Evolutionary conservation across 2,329 filamentous ascomycete species (phyloP).

Genomic region (Trichoderma citrinoviride): DNA sequence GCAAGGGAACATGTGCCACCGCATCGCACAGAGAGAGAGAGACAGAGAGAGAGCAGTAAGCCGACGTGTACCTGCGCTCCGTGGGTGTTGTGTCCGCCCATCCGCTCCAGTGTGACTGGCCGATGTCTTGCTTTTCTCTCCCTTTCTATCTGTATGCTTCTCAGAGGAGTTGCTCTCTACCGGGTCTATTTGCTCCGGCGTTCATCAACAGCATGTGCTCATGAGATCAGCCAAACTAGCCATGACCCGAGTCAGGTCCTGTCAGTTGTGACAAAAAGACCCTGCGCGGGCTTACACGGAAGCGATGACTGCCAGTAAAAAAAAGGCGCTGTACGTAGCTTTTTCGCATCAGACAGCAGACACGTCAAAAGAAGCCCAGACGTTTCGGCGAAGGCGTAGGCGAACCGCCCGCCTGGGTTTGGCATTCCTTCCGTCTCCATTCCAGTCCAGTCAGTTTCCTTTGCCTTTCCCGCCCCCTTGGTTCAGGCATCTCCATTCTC

Average conservation of each 20-base stretch:
- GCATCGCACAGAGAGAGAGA: too few species aligned
- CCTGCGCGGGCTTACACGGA: too few species aligned
- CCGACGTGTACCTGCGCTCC: background rate
- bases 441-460: background rate
- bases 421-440: background rate
- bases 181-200: too few species aligned
- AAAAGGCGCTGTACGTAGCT: background rate
- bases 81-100: background rate
- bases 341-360: background rate
- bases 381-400: background rate
- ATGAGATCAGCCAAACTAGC: background rate
- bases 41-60: too few species aligned
- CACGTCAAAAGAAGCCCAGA: too few species aligned
- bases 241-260: slow-evolving; percentile 2
- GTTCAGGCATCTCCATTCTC: background rate
- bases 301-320: too few species aligned
- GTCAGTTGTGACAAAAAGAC: background rate
- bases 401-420: slow-evolving; percentile 1
- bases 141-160: background rate
- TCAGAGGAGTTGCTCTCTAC: too few species aligned
- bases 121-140: background rate
- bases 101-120: background rate
- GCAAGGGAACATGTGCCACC: too few species aligned
- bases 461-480: too few species aligned
- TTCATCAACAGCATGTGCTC: background rate